A percentile compares a stretch with the other conserved stretches of the same genome.
phyloP scores from a whole-genome alignment of 2,329 filamentous ascomycete species.

The Epicoccum nigrum region DNA sequence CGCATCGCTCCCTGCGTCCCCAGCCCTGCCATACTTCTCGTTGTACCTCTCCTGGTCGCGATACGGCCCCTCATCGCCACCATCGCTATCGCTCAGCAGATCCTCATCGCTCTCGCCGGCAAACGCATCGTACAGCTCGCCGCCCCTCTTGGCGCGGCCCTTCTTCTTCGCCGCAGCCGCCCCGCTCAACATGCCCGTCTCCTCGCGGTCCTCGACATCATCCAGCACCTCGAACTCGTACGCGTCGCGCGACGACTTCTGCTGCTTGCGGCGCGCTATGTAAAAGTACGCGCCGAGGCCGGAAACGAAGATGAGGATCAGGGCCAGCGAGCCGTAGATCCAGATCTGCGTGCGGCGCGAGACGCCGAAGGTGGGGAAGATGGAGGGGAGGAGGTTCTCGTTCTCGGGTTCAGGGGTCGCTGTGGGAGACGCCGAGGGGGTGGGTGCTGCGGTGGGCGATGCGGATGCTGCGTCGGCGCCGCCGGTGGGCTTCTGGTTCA shows the following conservation, averaged over 20 bases:
- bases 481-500: slow-evolving; percentile 62
- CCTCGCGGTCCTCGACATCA: slow-evolving; percentile 72
- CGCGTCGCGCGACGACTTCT: slow-evolving; percentile 76
- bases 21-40: slow-evolving; percentile 39
- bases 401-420: slow-evolving; percentile 44
- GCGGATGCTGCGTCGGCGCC: slow-evolving; percentile 36
- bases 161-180: slow-evolving; percentile 44
- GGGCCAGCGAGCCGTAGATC: slow-evolving; percentile 86
- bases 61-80: slow-evolving; percentile 47
- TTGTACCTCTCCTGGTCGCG: slow-evolving; percentile 41
- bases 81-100: slow-evolving; percentile 55
- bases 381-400: slow-evolving; percentile 74
- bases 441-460: slow-evolving; percentile 24
- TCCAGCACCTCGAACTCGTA: slow-evolving; percentile 96
- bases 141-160: slow-evolving; percentile 68
- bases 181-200: slow-evolving; percentile 53
- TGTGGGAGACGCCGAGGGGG: slow-evolving; percentile 22
- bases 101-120: slow-evolving; percentile 88
- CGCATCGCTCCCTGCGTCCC: slow-evolving; percentile 11
- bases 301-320: slow-evolving; percentile 83
- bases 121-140: slow-evolving; percentile 97
- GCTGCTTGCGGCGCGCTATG: slow-evolving; percentile 76
- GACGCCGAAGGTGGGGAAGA: slow-evolving; percentile 88
- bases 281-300: slow-evolving; percentile 83
- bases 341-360: slow-evolving; percentile 87